Evolutionary conservation across 441 rosid genomes (phyloP).

Genomic region (Euphorbia celastroides): DNA sequence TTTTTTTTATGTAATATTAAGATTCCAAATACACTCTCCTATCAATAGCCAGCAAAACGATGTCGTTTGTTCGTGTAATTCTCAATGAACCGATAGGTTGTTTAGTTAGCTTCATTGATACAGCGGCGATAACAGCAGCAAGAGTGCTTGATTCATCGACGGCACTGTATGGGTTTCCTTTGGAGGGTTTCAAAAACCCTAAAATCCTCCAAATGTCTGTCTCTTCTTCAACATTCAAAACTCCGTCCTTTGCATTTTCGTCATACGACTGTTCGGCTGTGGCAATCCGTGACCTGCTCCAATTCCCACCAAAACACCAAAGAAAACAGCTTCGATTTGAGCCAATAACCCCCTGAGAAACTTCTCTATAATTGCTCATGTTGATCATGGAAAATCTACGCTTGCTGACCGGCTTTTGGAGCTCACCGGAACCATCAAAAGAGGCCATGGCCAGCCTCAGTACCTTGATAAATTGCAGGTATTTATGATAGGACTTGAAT

Average conservation of each 20-base stretch:
- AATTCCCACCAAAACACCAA: conserved; percentile 41
- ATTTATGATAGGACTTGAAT: too few relatives aligned
- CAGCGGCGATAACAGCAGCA: background rate
- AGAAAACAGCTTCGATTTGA: conserved; percentile 52
- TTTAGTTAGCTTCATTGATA: background rate
- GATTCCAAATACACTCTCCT: too few relatives aligned
- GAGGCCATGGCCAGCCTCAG: conserved; percentile 97
- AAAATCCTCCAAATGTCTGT: conserved; percentile 29
- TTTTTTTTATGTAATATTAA: too few relatives aligned
- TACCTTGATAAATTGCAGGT: conserved; percentile 93
- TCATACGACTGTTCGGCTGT: conserved; percentile 20
- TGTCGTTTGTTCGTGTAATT: conserved; percentile 2
- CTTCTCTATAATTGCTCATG: conserved; percentile 93
- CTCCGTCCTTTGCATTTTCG: conserved; percentile 8
- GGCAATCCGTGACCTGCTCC: conserved; percentile 32
- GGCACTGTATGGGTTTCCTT: conserved; percentile 48
- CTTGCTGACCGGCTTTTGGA: conserved; percentile 94
- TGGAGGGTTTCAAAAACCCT: conserved; percentile 54
- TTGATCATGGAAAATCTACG: conserved; percentile 98
- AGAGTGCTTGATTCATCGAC: background rate
- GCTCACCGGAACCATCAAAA: conserved; percentile 90
- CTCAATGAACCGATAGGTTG: background rate
- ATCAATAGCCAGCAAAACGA: too few relatives aligned
- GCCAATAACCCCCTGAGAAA: conserved; percentile 73
- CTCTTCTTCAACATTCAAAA: conserved; percentile 3